phyloP scores from a whole-genome alignment of 306 rosid genomes.

The Calophaca sinica region DNA sequence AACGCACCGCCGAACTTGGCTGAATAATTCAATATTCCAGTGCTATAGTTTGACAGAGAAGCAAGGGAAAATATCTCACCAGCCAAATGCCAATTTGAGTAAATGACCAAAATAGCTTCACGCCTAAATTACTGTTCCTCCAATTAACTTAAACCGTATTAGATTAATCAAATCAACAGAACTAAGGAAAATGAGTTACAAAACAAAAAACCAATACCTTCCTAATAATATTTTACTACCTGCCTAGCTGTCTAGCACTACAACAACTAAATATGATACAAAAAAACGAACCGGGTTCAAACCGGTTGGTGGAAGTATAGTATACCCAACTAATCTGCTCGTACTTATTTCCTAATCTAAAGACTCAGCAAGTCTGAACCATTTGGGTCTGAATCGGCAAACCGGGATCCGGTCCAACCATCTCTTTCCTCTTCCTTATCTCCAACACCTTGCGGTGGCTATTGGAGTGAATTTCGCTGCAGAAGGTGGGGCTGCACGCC shows the following conservation, averaged over 20 bases:
- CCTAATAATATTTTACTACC: conserved; percentile 49
- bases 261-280: conserved; percentile 32
- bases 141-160: conserved; percentile 13
- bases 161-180: conserved; percentile 36
- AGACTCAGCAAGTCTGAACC: conserved; percentile 61
- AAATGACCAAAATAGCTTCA: conserved; percentile 15
- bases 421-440: conserved; percentile 75
- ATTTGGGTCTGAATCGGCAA: conserved; percentile 47
- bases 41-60: neutral
- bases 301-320: conserved; percentile 35
- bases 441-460: conserved; percentile 93
- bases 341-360: neutral
- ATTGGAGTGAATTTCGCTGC: conserved; percentile 73
- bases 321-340: conserved; percentile 32
- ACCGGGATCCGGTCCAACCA: conserved; percentile 51
- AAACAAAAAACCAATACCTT: conserved; percentile 51
- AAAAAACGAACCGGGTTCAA: conserved; percentile 45
- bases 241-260: conserved; percentile 40
- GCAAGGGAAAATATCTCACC: conserved; percentile 9
- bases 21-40: conserved; percentile 44
- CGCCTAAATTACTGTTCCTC: conserved; percentile 1
- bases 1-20: conserved; percentile 10
- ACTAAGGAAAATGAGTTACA: conserved; percentile 36
- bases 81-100: neutral
- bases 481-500: conserved; percentile 92